Evolutionary conservation across 75 land plant species (phyloP).

Genomic region (Pinus tabuliformis): DNA sequence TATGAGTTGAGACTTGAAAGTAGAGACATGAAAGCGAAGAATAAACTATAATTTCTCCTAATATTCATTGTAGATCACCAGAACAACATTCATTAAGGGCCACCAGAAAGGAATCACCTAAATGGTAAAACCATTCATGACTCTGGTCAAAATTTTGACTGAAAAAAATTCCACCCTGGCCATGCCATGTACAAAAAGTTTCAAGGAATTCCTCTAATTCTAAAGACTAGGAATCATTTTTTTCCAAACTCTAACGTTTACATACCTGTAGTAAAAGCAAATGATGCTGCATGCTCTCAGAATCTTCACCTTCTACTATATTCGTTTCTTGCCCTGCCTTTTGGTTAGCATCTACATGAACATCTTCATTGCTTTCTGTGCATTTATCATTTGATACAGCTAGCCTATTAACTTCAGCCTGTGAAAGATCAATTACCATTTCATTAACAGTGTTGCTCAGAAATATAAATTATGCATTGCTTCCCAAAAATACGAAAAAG

Average conservation of each 20-base stretch:
- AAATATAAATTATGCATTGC: not conserved
- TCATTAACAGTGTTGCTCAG: not conserved
- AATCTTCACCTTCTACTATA: constrained; percentile 5
- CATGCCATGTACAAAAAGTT: not conserved
- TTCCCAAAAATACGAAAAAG: not conserved
- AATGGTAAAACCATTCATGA: not conserved
- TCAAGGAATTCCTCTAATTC: not conserved
- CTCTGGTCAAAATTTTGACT: not conserved
- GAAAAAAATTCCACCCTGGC: not conserved
- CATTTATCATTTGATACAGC: constrained; percentile 24
- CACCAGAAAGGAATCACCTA: not conserved
- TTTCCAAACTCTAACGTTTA: not conserved
- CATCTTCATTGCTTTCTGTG: constrained; percentile 9
- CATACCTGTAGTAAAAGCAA: constrained; percentile 56
- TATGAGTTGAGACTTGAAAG: not conserved
- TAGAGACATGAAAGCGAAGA: not conserved
- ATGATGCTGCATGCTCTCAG: constrained; percentile 44
- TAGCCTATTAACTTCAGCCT: constrained; percentile 72
- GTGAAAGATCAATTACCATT: constrained; percentile 10
- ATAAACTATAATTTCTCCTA: not conserved
- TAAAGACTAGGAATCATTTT: not conserved
- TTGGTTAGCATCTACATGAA: constrained; percentile 8
- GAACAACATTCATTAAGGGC: not conserved
- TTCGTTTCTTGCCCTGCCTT: constrained; percentile 8
- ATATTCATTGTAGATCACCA: not conserved